These are phyloP conservation scores for Fusarium lyarnte DNA, from an alignment of 2,329 filamentous ascomycete genomes.

Conservation along the genomic window DNA sequence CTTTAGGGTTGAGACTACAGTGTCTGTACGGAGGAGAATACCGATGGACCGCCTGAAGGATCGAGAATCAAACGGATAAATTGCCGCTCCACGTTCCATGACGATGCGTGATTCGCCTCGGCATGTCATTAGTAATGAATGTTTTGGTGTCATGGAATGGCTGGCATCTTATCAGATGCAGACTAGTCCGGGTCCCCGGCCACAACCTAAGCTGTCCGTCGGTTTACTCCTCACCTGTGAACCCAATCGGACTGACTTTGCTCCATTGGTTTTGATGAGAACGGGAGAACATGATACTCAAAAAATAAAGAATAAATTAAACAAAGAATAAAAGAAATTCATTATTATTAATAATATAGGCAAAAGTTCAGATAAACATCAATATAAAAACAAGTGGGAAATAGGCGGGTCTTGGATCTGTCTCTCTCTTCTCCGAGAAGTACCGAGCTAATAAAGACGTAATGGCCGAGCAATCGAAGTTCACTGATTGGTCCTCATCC, in stretches of 20 bases:
- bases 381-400: conserved; percentile 4
- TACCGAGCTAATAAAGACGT: conserved; percentile 44
- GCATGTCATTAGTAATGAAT: conserved; percentile 28
- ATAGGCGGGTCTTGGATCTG: conserved; percentile 22
- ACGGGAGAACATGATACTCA: not conserved
- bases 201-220: conserved; percentile 1
- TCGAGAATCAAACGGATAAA: not conserved
- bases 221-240: conserved; percentile 4
- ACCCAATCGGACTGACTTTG: not conserved
- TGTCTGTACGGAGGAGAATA: conserved; percentile 11
- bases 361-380: not conserved
- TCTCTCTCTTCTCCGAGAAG: conserved; percentile 42
- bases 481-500: conserved; percentile 26
- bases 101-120: conserved; percentile 25
- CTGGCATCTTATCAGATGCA: conserved; percentile 39
- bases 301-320: not conserved
- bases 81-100: conserved; percentile 5
- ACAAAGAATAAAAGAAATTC: not conserved
- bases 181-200: conserved; percentile 19
- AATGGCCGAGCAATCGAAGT: conserved; percentile 46
- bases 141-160: not conserved
- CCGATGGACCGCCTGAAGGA: conserved; percentile 4
- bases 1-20: conserved; percentile 10
- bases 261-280: not conserved
- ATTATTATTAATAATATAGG: no score